Evolutionary conservation across 257 asterid genomes (phyloP).

Genomic region (Lithospermum erythrorhizon): DNA sequence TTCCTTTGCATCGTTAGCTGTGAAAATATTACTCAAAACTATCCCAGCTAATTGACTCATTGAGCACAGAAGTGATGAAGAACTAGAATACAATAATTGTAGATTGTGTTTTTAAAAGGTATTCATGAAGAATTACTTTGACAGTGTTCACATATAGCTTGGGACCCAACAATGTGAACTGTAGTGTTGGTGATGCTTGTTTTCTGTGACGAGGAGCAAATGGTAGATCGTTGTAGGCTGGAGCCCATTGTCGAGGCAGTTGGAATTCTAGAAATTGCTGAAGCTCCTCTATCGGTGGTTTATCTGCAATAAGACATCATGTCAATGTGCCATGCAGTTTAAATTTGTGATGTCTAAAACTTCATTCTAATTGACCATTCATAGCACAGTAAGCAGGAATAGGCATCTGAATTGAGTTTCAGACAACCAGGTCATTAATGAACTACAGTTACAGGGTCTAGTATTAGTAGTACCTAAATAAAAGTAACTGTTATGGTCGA

Average conservation of each 20-base stretch:
- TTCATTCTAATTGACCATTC: background rate
- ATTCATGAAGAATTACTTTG: constrained; percentile 32
- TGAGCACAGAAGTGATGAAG: background rate
- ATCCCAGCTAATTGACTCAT: background rate
- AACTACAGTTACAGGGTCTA: background rate
- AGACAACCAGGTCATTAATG: background rate
- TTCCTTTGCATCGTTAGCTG: background rate
- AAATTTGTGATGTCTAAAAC: background rate
- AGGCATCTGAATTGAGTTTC: background rate
- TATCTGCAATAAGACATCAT: constrained; percentile 38
- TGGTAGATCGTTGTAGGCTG: constrained; percentile 78
- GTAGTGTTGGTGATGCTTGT: constrained; percentile 72
- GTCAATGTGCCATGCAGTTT: constrained; percentile 7
- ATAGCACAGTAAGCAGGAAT: background rate
- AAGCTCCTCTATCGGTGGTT: constrained; percentile 88
- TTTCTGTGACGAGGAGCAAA: constrained; percentile 63
- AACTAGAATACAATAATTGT: background rate
- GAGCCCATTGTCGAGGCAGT: constrained; percentile 94
- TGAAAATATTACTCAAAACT: background rate
- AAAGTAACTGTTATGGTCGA: background rate
- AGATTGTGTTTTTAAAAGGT: background rate
- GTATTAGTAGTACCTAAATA: background rate
- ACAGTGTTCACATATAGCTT: constrained; percentile 80
- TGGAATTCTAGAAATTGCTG: constrained; percentile 80
- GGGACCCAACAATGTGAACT: constrained; percentile 77